Percentiles rank a stretch among this genome's conserved stretches.
These are phyloP conservation scores for Phytopythium delawarense DNA, from an alignment of 352 stramenopile species.

Conservation along the genomic window DNA sequence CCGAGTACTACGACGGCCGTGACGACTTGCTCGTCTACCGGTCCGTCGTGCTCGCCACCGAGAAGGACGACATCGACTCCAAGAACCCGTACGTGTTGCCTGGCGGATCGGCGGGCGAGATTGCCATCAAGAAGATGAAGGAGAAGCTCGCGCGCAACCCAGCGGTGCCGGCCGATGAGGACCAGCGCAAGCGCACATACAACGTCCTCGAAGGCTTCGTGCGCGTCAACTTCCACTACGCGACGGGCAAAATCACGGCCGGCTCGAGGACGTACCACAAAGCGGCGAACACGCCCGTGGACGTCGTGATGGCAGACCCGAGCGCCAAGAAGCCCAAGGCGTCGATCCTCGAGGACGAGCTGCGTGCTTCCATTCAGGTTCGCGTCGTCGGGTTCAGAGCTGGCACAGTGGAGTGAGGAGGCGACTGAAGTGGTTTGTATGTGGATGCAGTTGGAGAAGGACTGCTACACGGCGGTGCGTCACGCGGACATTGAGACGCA, in stretches of 20 bases:
- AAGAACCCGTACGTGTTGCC: slow-evolving; percentile 81
- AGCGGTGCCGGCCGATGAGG: slow-evolving; percentile 45
- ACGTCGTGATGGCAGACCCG: slow-evolving; percentile 71
- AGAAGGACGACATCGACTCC: slow-evolving; percentile 72
- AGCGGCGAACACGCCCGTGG: slow-evolving; percentile 53
- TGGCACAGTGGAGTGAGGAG: not conserved
- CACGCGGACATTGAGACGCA: slow-evolving; percentile 88
- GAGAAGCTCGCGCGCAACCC: slow-evolving; percentile 87
- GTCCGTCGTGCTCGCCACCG: slow-evolving; percentile 68
- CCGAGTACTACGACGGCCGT: slow-evolving; percentile 83
- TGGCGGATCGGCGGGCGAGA: slow-evolving; percentile 59
- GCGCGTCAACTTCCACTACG: slow-evolving; percentile 89
- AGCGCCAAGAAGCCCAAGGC: slow-evolving; percentile 59
- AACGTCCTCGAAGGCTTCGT: slow-evolving; percentile 90
- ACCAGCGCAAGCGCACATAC: slow-evolving; percentile 90
- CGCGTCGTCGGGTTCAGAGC: not conserved
- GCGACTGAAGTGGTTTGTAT: not conserved
- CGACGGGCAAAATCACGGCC: slow-evolving; percentile 89
- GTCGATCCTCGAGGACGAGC: slow-evolving; percentile 72
- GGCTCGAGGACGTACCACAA: slow-evolving; percentile 81
- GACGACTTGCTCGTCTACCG: slow-evolving; percentile 86
- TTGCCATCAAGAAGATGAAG: slow-evolving; percentile 92
- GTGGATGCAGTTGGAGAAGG: slow-evolving; percentile 70
- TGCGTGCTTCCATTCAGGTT: slow-evolving; percentile 55
- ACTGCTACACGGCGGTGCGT: slow-evolving; percentile 87